Conservation (phyloP, 1,284 basidiomycete species). For the Psilocybe mexicana region DNA sequence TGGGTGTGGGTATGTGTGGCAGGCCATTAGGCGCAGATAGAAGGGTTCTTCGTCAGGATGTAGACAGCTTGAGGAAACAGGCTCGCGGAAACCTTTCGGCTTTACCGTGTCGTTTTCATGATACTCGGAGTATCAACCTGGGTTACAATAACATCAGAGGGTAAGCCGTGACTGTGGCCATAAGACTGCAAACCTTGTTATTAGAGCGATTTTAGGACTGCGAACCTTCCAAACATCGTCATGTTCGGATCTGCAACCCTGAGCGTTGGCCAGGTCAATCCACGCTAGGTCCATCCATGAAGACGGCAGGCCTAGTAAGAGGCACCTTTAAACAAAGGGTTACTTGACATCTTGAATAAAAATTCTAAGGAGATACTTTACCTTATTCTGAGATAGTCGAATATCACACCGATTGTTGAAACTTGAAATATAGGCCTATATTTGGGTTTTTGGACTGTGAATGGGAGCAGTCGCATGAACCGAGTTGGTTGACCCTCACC, state of each 20-base stretch:
- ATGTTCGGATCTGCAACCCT: neutral
- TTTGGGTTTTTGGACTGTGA: no score
- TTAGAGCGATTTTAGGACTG: neutral
- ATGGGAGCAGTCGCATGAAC: no score
- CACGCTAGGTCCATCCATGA: no score
- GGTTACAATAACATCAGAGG: neutral
- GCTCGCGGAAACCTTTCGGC: neutral
- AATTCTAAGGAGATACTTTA: neutral
- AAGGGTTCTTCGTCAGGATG: neutral
- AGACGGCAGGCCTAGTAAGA: no score
- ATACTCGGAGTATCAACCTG: neutral
- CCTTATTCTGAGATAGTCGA: no score
- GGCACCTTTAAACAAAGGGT: neutral
- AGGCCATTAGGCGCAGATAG: slow-evolving; percentile 1
- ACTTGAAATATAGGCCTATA: no score
- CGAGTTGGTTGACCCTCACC: no score
- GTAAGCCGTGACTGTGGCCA: neutral
- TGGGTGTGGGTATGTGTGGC: no score
- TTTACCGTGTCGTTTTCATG: neutral
- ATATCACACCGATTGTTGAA: no score
- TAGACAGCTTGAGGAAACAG: neutral
- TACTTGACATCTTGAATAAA: neutral
- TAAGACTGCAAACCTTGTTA: neutral
- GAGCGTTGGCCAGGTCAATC: no score
- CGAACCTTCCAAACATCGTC: neutral